Base-by-base conservation (phyloP, 331 rosid species). In the Prunus yedoensis region DNA sequence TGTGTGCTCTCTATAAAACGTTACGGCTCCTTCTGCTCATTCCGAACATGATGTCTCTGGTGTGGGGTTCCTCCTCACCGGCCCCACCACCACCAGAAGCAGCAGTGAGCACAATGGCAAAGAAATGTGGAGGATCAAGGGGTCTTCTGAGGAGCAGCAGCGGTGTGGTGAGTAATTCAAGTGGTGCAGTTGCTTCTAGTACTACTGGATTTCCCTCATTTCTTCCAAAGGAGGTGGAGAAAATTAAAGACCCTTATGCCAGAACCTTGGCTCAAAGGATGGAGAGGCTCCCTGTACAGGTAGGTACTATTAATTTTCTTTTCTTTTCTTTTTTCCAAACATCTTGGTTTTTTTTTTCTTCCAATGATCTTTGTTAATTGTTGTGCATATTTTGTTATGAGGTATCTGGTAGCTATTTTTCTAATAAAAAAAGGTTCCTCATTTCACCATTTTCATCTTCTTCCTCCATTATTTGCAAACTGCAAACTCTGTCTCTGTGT, bases 281-380 rank as follows among this genome's bases (percentile, higher is more conserved):
- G 66, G 78, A 78, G 80, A 83, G 91, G 76, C 86, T 88, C 9
- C 91, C 91, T 25, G 89, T 88, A 4, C 61, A 77, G 80, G 78
- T 77, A 66, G 16, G 43, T 1, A 23, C 23, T 43, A 4, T 56
- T 62, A 30, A 8, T 16, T 4, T 8, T 7, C 0, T 62, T 16
- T 16, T 62, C 7, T 4, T 62, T 32, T 38, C 43, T 38, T 28
- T 17, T 17, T 3, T 62, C 57, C 8, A 45, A 45, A 7, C 11
- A 45, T 11, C 11, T 5, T 45, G 8, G 10, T 7, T 14, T 51
- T 0, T 16, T 15, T n/a, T 30, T 30, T 74, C 11, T 45, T 6
- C 2, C 9, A 38, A 38, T 6, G 9, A 38, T 38, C 43, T 38
- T 38, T 38, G 43, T 43, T 70, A 52, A 68, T 66, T 57, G 14